Conservation (phyloP, 2,329 filamentous ascomycete genomes). For the Diaporthe sp. region DNA sequence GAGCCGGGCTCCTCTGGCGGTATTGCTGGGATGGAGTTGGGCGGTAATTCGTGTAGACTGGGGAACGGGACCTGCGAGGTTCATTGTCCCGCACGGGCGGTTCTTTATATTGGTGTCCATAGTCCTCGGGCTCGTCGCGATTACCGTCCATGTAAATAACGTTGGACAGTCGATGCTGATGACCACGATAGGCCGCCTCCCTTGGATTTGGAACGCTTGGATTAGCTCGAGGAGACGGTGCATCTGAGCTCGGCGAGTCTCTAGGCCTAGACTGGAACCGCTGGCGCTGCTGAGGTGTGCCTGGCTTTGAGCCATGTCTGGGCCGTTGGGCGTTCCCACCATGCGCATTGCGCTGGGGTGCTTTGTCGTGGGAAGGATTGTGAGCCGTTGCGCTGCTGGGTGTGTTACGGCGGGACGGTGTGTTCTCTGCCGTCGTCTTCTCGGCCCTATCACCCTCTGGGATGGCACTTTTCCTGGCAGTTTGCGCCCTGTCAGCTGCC, state of each 20-base stretch:
- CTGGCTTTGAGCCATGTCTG: constrained; percentile 36
- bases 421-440: constrained; percentile 27
- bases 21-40: constrained; percentile 45
- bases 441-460: constrained; percentile 43
- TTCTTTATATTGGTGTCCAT: constrained; percentile 40
- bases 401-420: constrained; percentile 7
- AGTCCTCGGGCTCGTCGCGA: constrained; percentile 33
- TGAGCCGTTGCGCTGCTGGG: not conserved
- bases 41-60: constrained; percentile 48
- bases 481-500: constrained; percentile 46
- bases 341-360: constrained; percentile 2
- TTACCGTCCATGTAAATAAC: constrained; percentile 37
- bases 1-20: constrained; percentile 48
- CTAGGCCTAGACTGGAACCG: constrained; percentile 30
- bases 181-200: constrained; percentile 31
- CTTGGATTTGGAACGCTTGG: not conserved
- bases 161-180: constrained; percentile 26
- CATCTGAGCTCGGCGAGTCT: constrained; percentile 24
- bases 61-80: constrained; percentile 49
- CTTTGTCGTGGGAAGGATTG: not conserved
- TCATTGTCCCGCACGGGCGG: constrained; percentile 38
- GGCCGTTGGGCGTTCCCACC: constrained; percentile 6
- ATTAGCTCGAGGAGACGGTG: constrained; percentile 34
- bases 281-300: constrained; percentile 36
- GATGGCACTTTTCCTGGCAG: constrained; percentile 43